Conservation (phyloP, 2,329 filamentous ascomycete species). For the Penicillium janthinellum region DNA sequence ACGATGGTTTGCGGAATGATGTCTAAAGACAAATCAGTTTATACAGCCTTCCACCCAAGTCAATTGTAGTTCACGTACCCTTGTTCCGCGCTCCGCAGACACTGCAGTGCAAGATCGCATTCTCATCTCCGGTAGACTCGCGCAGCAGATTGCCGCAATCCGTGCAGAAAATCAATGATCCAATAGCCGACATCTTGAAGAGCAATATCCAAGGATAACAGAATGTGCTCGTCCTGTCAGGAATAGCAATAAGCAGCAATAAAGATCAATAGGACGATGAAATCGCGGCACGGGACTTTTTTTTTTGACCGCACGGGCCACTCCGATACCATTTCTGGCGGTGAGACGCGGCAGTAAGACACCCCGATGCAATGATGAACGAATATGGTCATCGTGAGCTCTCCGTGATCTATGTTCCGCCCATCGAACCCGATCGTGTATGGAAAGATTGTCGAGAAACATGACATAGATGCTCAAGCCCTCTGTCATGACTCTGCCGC, state of each 20-base stretch:
- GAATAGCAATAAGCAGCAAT: neutral
- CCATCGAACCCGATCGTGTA: constrained; percentile 6
- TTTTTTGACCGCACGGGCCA: constrained; percentile 26
- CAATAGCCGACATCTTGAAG: constrained; percentile 75
- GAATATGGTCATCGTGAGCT: constrained; percentile 18
- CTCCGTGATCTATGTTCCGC: constrained; percentile 4
- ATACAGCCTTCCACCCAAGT: neutral
- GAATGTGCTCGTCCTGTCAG: neutral
- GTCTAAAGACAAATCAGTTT: constrained; percentile 53
- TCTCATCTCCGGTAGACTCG: constrained; percentile 72
- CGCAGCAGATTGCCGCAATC: constrained; percentile 91
- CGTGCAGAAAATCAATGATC: constrained; percentile 87
- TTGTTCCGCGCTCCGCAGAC: constrained; percentile 83
- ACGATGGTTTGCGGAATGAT: constrained; percentile 73
- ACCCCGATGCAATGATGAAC: constrained; percentile 22
- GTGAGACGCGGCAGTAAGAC: constrained; percentile 22
- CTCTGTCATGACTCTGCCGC: constrained; percentile 37
- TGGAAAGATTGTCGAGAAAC: constrained; percentile 18
- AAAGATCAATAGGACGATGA: constrained; percentile 2
- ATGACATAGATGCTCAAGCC: constrained; percentile 21
- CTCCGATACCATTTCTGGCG: constrained; percentile 21
- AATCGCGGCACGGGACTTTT: constrained; percentile 18
- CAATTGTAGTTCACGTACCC: constrained; percentile 57
- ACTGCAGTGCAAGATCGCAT: constrained; percentile 77
- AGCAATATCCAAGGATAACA: too few relatives aligned